phyloP scores from a whole-genome alignment of 805 yeast species.

The Lipomyces spencermartinsiae region DNA sequence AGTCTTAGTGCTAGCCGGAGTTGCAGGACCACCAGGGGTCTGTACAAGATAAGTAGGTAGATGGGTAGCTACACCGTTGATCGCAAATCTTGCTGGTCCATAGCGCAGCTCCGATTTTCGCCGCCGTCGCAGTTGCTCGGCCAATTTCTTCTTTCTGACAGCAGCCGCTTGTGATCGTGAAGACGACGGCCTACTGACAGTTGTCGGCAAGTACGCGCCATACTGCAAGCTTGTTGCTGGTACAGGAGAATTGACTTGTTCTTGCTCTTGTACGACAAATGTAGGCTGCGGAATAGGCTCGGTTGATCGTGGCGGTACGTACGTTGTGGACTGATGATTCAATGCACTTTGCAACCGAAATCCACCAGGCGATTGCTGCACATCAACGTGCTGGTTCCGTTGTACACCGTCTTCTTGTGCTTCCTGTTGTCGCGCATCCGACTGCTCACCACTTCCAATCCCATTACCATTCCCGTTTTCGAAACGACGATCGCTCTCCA shows the following conservation, averaged over 20 bases:
- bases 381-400: neutral
- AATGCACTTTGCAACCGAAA: neutral
- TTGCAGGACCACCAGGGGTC: neutral
- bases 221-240: neutral
- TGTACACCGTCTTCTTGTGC: neutral
- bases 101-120: slow-evolving; percentile 17
- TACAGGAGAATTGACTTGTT: neutral
- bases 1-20: neutral
- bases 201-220: slow-evolving; percentile 21
- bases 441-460: neutral
- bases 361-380: neutral
- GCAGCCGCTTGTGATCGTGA: slow-evolving; percentile 19
- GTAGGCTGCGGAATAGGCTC: neutral
- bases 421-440: neutral
- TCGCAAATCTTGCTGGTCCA: slow-evolving; percentile 11
- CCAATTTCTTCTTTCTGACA: slow-evolving; percentile 17
- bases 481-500: neutral
- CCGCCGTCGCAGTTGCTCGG: slow-evolving; percentile 25
- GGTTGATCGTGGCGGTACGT: neutral
- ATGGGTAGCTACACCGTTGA: neutral
- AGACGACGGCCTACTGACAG: neutral
- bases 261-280: neutral
- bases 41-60: neutral
- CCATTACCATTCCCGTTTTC: neutral
- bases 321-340: neutral